A percentile compares a stretch with the other conserved stretches of the same genome.
phyloP scores from a whole-genome alignment of 2,329 filamentous ascomycete genomes.

The Zasmidium citrigriseum region DNA sequence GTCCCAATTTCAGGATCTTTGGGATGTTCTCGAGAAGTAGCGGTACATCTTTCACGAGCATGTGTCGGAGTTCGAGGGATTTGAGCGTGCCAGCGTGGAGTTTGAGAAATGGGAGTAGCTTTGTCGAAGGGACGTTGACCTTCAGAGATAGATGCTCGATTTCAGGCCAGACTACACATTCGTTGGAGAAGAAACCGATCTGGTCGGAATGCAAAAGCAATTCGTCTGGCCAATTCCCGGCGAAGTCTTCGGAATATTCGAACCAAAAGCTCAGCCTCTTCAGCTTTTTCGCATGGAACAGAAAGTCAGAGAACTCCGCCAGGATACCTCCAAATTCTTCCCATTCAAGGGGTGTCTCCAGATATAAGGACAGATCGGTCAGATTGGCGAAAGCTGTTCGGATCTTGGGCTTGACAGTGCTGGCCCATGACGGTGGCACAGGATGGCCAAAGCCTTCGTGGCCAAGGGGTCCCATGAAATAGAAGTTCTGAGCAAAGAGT shows the following conservation, averaged over 20 bases:
- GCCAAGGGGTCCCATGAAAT: not conserved
- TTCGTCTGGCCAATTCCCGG: constrained; percentile 11
- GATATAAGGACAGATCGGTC: not conserved
- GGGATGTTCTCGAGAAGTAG: constrained; percentile 22
- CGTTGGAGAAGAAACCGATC: not conserved
- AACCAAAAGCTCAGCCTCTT: constrained; percentile 16
- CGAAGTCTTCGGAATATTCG: constrained; percentile 14
- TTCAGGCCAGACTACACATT: constrained; percentile 3
- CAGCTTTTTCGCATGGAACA: constrained; percentile 1
- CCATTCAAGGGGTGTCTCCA: not conserved
- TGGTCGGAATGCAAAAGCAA: constrained; percentile 2
- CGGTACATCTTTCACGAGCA: constrained; percentile 17
- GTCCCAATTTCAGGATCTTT: constrained; percentile 18
- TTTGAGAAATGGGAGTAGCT: constrained; percentile 19
- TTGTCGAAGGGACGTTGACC: constrained; percentile 18
- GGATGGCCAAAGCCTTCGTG: not conserved
- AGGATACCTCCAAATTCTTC: not conserved
- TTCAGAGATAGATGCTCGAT: constrained; percentile 17
- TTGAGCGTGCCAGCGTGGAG: constrained; percentile 14
- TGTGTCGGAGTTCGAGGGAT: constrained; percentile 18
- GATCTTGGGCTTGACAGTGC: not conserved
- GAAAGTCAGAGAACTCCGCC: constrained; percentile 15
- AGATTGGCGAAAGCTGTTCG: not conserved
- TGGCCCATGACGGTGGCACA: not conserved
- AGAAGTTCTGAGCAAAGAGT: not conserved